These are phyloP conservation scores for Mucor saturninus DNA, from an alignment of 371 early-diverging fungal genomes.

Conservation along the genomic window DNA sequence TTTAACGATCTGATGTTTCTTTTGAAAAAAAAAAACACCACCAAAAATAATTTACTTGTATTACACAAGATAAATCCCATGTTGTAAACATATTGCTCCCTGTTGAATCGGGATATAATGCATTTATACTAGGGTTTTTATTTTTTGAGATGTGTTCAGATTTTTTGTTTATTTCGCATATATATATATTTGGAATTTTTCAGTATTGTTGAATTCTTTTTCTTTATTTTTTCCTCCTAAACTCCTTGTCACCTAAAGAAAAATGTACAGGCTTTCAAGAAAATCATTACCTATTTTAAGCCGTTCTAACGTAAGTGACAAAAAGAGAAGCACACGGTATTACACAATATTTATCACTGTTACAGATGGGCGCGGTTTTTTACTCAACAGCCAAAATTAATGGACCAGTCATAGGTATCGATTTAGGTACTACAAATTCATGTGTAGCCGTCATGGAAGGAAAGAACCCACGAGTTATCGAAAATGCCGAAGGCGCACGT, in stretches of 20 bases:
- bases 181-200: not conserved
- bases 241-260: not conserved
- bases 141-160: not conserved
- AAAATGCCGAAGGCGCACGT: slow-evolving; percentile 94
- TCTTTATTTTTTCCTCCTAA: not conserved
- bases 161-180: not conserved
- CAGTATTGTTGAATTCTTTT: not conserved
- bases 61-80: too few species aligned
- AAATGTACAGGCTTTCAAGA: not conserved
- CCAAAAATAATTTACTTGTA: too few species aligned
- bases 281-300: not conserved
- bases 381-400: slow-evolving; percentile 11
- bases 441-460: slow-evolving; percentile 99
- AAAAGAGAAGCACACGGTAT: not conserved
- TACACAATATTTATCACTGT: not conserved
- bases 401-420: slow-evolving; percentile 98
- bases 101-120: too few species aligned
- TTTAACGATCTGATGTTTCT: too few species aligned
- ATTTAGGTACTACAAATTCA: slow-evolving; percentile 99
- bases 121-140: not conserved
- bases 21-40: too few species aligned
- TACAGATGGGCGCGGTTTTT: not conserved
- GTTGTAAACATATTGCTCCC: too few species aligned
- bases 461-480: slow-evolving; percentile 95
- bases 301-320: not conserved